Conservation (phyloP, 345 rosid species). For the Citrus australasica region DNA sequence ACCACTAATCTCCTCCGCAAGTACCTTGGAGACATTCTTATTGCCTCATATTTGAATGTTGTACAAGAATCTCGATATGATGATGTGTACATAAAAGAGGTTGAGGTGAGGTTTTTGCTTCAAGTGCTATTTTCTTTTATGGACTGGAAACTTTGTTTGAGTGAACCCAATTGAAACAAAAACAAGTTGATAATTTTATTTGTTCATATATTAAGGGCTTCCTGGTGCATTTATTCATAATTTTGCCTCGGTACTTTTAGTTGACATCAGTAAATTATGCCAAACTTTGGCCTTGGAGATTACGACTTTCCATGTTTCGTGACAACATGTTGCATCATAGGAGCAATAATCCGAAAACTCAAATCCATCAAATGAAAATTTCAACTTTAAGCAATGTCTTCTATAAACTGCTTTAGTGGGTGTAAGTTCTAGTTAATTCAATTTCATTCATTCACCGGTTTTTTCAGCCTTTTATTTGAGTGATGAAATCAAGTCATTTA, state of each 20-base stretch:
- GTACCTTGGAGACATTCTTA: conserved; percentile 83
- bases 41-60: conserved; percentile 64
- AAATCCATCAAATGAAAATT: not conserved
- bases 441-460: not conserved
- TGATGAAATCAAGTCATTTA: not conserved
- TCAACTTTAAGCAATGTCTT: not conserved
- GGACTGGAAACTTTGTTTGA: not conserved
- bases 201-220: not conserved
- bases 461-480: not conserved
- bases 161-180: not conserved
- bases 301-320: not conserved
- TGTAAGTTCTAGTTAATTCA: not conserved
- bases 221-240: not conserved
- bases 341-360: not conserved
- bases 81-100: conserved; percentile 74
- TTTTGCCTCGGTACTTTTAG: not conserved
- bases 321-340: not conserved
- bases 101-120: conserved; percentile 56
- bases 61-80: conserved; percentile 75
- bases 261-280: not conserved
- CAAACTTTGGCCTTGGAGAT: not conserved
- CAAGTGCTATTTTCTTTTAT: not conserved
- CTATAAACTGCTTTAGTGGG: not conserved
- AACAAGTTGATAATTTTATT: not conserved
- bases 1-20: conserved; percentile 69